Evolutionary conservation across 345 rosid species (phyloP).

Genomic region (Citrus maxima): DNA sequence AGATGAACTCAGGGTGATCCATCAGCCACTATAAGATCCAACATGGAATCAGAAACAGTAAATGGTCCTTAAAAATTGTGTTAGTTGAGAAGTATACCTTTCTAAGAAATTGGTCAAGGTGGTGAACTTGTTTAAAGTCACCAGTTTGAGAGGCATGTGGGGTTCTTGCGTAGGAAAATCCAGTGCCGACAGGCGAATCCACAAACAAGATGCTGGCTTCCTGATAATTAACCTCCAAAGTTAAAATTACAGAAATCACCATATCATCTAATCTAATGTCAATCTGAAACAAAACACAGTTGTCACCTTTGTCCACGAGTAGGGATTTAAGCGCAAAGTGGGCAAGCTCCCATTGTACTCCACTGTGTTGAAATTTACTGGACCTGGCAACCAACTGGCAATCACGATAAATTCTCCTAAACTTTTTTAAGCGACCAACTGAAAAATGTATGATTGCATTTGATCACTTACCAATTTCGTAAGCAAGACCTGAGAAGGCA

Average conservation of each 20-base stretch:
- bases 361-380: constrained; percentile 45
- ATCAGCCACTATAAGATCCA: constrained; percentile 51
- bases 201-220: constrained; percentile 62
- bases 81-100: constrained; percentile 31
- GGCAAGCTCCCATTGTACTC: constrained; percentile 74
- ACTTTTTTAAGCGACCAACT: not conserved
- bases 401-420: not conserved
- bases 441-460: not conserved
- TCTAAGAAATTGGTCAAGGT: constrained; percentile 46
- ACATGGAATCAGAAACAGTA: not conserved
- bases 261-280: not conserved
- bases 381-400: constrained; percentile 38
- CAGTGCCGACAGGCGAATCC: constrained; percentile 77
- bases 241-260: not conserved
- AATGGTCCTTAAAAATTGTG: not conserved
- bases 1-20: constrained; percentile 47
- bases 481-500: constrained; percentile 35
- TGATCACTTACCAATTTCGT: constrained; percentile 45
- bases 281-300: not conserved
- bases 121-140: constrained; percentile 46
- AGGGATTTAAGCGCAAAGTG: constrained; percentile 47
- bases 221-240: constrained; percentile 22
- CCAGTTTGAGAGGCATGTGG: constrained; percentile 31
- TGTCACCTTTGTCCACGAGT: constrained; percentile 64
- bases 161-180: constrained; percentile 62